Base-by-base conservation (phyloP, 2,329 filamentous ascomycete genomes). In the Mariannaea sp. region DNA sequence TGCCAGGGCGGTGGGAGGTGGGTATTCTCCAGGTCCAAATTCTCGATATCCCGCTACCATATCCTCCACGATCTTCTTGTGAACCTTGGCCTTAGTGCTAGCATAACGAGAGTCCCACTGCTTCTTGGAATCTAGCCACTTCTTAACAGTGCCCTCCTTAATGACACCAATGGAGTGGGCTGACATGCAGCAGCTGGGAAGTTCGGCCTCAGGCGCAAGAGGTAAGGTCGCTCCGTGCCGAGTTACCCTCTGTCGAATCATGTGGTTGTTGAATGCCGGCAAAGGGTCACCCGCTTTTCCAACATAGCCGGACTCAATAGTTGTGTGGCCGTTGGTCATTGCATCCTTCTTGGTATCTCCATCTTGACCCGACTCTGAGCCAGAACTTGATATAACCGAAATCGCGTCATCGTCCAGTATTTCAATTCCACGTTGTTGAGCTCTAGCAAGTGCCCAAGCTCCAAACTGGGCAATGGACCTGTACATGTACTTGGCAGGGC, bases 401-500 rank as follows among this genome's bases (percentile, higher is more conserved):
- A 92, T 83, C 9, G 83, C 78, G 59, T 92, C 89, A 55, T 95
- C 90, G 55, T 92, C 87, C 29, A 88, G 71, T 29, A 96, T 93
- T 14, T 94, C 89, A 49, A 96, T 92, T 1, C 84, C 83, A 1
- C 81, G 83, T 55, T 90, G 81, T 67, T 97, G 92, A 0, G 92
- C 91, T 59, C 87, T 80, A 1, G 92, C 90, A 17, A 97, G 79
- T 0, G 89, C 88, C 92, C 92, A 97, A 0, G 92, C 91, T 2
- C 92, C 89, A 66, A 99, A 97, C 62, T 97, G 93, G 0, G 94
- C 89, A 46, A 97, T 85, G 1, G 90, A 90, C 41, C 93, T 84
- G 70, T 91, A 97, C 92, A 97, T 97, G 73, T 89, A 89, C 70
- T 97, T 97, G 39, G 93, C 94, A 1, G 94, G 94, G n/a, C 87